Conservation (phyloP, 805 yeast genomes). For the Tetrapisispora arboricola region DNA sequence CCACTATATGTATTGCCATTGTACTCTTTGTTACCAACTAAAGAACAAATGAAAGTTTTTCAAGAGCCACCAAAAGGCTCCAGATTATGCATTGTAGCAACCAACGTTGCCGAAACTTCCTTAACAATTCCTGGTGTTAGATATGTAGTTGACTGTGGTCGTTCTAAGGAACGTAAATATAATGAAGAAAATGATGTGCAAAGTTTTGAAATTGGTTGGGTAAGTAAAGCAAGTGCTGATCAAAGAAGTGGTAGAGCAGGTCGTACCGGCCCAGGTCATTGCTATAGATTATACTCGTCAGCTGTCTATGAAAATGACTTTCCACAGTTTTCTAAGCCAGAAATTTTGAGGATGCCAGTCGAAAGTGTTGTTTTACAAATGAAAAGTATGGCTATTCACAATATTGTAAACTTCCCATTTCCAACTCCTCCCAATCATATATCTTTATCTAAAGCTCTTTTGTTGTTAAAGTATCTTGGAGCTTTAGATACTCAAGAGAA, state of each 20-base stretch:
- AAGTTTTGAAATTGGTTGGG: conserved; percentile 84
- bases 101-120: conserved; percentile 96
- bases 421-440: conserved; percentile 80
- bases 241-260: conserved; percentile 98
- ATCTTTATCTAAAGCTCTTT: conserved; percentile 55
- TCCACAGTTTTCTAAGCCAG: conserved; percentile 75
- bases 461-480: conserved; percentile 59
- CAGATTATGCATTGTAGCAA: conserved; percentile 85
- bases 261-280: conserved; percentile 97
- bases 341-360: conserved; percentile 88
- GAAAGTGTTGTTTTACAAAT: conserved; percentile 91
- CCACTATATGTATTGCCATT: conserved; percentile 87
- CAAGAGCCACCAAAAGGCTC: conserved; percentile 76
- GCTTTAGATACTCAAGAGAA: conserved; percentile 49
- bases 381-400: conserved; percentile 96
- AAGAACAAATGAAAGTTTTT: conserved; percentile 89
- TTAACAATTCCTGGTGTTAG: conserved; percentile 91
- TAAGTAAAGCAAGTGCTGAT: conserved; percentile 89
- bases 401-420: conserved; percentile 85
- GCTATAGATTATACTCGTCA: conserved; percentile 84
- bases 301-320: conserved; percentile 88
- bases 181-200: conserved; percentile 84
- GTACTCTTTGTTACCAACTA: conserved; percentile 87
- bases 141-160: conserved; percentile 91
- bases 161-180: conserved; percentile 78